Conservation (phyloP, 306 rosid species). For the Gillenia trifoliata region DNA sequence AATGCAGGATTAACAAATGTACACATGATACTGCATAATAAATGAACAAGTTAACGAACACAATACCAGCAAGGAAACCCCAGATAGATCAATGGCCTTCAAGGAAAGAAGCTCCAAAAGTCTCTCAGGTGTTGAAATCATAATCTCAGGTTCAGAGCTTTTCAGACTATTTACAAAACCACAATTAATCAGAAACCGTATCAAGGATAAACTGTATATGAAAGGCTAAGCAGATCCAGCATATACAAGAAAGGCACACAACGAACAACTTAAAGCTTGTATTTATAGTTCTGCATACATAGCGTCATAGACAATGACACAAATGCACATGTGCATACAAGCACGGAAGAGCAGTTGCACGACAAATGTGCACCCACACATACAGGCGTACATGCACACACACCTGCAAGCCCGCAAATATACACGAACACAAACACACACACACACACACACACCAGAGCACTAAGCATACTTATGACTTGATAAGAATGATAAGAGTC, state of each 20-base stretch:
- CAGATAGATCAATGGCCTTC: slow-evolving; percentile 84
- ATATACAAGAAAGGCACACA: background rate
- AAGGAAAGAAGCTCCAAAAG: slow-evolving; percentile 77
- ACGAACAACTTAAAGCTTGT: slow-evolving; percentile 1
- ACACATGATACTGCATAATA: background rate
- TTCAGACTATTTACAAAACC: slow-evolving; percentile 48
- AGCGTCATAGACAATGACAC: background rate
- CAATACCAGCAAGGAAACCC: slow-evolving; percentile 74
- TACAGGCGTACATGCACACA: background rate
- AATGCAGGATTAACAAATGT: background rate
- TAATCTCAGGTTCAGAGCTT: slow-evolving; percentile 93
- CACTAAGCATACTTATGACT: background rate
- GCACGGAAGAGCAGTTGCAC: background rate
- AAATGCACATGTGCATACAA: background rate
- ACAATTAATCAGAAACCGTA: slow-evolving; percentile 24
- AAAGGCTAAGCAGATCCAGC: background rate
- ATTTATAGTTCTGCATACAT: background rate
- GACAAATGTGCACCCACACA: background rate
- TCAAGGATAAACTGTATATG: background rate
- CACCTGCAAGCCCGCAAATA: too few relatives aligned
- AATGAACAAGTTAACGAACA: background rate
- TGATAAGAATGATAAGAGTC: background rate
- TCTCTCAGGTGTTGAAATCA: slow-evolving; percentile 92
- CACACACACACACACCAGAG: background rate
- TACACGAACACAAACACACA: background rate